Evolutionary conservation across 2,329 filamentous ascomycete genomes (phyloP), one percentile per base, ranked within the genome.

Genomic region (Fusarium praegraminearum): DNA sequence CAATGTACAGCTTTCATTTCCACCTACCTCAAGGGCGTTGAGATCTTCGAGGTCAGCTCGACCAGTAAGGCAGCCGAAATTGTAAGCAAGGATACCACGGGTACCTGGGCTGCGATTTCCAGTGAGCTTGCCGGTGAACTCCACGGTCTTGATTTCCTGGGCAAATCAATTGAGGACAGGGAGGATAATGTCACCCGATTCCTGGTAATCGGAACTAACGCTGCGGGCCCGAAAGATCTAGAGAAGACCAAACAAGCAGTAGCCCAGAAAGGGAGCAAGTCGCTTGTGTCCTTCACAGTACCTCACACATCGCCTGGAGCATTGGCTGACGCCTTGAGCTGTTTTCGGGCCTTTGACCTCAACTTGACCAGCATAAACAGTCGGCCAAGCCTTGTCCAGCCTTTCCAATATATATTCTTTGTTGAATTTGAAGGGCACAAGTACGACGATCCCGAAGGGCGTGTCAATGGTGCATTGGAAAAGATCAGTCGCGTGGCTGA

Each of bases 361-460:
- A 97, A 98, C 77, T 82, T 98, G 71, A 98, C 94, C 32, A 95
- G 91, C 78, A 97, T 98, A 79, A 94, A 94, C 77, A 94, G 92
- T 70, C 83, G 95, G 69, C 95, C 95, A 7, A 94, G 92, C 74
- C 86, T 92, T 58, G 83, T 86, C 40, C 82, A 83, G 71, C 89
- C 91, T 22, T 98, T 97, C 88, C 90, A 97, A 78, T 98, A 98
- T 81, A 87, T 98, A 38, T 98, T 98, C 82, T 94, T 98, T 77
- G 90, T 98, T 32, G 95, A 98, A 83, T 94, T 97, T 74, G 87
- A 91, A 77, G 91, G 91, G 2, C 85, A 88, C 77, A 79, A 71
- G 62, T 66, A 77, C 55, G 73, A 78, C 22, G 88, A 88, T 72
- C 83, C 83, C 3, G 83, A 85, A 54, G 86, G 84, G 5, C 83